A percentile compares a stretch with the other conserved stretches of the same genome.
Conservation (phyloP, 768 basidiomycete species). For the Neoboletus magnificus region DNA sequence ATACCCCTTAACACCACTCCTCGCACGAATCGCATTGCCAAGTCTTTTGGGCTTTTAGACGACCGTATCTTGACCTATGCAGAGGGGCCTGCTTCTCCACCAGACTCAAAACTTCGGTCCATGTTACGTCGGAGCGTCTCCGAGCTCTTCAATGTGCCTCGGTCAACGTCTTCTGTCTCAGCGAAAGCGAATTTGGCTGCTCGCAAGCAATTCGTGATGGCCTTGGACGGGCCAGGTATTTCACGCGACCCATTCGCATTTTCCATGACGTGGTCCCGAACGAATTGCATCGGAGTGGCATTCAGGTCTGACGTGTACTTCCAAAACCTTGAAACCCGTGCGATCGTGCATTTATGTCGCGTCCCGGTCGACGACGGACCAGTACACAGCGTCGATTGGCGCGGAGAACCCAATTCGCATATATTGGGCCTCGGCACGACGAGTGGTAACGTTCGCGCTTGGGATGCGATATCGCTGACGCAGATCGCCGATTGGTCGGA, state of each 20-base stretch:
- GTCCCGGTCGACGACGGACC: constrained; percentile 34
- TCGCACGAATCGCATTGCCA: constrained; percentile 63
- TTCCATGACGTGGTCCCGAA: constrained; percentile 59
- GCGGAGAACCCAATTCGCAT: constrained; percentile 36
- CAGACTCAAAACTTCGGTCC: constrained; percentile 41
- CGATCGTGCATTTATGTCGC: constrained; percentile 50
- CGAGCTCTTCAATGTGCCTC: constrained; percentile 42
- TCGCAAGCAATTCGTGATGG: constrained; percentile 52
- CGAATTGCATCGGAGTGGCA: constrained; percentile 60
- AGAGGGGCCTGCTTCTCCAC: constrained; percentile 34
- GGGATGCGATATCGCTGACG: constrained; percentile 42
- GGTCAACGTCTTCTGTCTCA: constrained; percentile 39
- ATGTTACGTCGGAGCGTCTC: constrained; percentile 53
- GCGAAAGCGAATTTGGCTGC: constrained; percentile 56
- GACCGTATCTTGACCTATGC: constrained; percentile 54
- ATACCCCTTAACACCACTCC: constrained; percentile 62
- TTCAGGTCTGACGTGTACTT: constrained; percentile 59
- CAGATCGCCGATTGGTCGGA: constrained; percentile 35
- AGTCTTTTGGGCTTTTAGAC: constrained; percentile 56
- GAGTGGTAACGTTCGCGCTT: constrained; percentile 49
- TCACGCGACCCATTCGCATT: constrained; percentile 50
- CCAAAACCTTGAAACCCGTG: constrained; percentile 55
- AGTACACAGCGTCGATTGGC: constrained; percentile 53
- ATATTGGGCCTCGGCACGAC: constrained; percentile 52
- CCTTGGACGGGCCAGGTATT: constrained; percentile 65